Evolutionary conservation across 2,329 filamentous ascomycete genomes (phyloP), one percentile per base, ranked within the genome.

Genomic region (Fusarium sp.): DNA sequence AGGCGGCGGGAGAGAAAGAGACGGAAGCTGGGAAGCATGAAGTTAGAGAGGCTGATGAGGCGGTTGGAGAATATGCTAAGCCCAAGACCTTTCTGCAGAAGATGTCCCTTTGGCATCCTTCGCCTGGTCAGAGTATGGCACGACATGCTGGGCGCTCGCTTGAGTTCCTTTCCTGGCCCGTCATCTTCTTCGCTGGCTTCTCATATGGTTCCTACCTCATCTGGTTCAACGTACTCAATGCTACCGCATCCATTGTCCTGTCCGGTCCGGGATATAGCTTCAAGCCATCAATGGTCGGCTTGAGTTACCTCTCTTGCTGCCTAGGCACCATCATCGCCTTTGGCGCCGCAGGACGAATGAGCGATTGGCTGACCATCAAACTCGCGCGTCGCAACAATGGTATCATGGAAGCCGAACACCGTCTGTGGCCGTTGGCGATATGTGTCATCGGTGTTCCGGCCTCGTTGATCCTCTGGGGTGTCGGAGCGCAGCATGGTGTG

Each of bases 221-320:
- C 39, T 82, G 79, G 74, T 83, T 82, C 73, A 82, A 81, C 62
- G 79, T 83, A 5, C 75, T 82, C n/a, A 82, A 82, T 44, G 81
- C 80, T 62, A 85, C 78, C 3, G 79, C 76, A 21, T 84, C 77
- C 28, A 80, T 81, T 26, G 78, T 82, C 10, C 74, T 82, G 1
- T 77, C 78, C 2, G 76, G 75, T 0, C 58, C 74, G 0, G 80
- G 81, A 1, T 83, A 83, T 62, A 77, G 78, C 66, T 82, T 82
- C 50, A 68, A 69, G 7, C 74, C 81, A 1, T 79, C 79, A 2
- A 78, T 81, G 61, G 80, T 82, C 7, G 81, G 81, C 0, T 60
- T 82, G 2, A 77, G 74, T 21, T 83, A 82, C 57, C 41, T 81
- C 2, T 76, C 80, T 3, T 80, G 79, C 58, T 58, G 79, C 7